A percentile compares a stretch with the other conserved stretches of the same genome.
These are phyloP conservation scores for Cardamine occulta DNA, from an alignment of 345 rosid genomes.

Conservation along the genomic window DNA sequence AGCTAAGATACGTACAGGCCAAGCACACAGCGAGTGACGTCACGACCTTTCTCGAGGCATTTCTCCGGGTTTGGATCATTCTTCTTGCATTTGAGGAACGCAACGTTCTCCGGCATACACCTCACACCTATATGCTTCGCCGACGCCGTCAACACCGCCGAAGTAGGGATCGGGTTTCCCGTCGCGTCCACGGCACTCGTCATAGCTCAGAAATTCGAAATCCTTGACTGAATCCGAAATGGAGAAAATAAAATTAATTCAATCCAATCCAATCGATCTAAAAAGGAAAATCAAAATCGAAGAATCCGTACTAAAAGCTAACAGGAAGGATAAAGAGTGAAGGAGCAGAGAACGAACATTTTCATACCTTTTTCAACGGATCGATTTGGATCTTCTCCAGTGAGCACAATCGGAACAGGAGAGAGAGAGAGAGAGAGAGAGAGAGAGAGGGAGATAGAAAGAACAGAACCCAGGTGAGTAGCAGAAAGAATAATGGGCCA, in stretches of 20 bases:
- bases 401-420: not conserved
- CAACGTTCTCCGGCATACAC: constrained; percentile 80
- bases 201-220: constrained; percentile 51
- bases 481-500: constrained; percentile 10
- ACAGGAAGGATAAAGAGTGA: not conserved
- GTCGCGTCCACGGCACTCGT: constrained; percentile 69
- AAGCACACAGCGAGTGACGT: constrained; percentile 96
- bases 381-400: constrained; percentile 39
- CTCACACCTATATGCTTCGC: constrained; percentile 79
- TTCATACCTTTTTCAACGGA: constrained; percentile 40
- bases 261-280: constrained; percentile 21
- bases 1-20: constrained; percentile 60
- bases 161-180: constrained; percentile 92
- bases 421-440: not conserved
- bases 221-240: constrained; percentile 14
- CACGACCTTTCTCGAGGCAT: constrained; percentile 90
- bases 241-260: not conserved
- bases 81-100: constrained; percentile 94
- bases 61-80: constrained; percentile 98
- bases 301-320: not conserved
- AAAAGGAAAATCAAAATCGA: constrained; percentile 17
- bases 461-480: constrained; percentile 30
- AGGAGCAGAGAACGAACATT: constrained; percentile 9
- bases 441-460: not conserved
- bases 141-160: constrained; percentile 85